These are phyloP conservation scores for Phytopythium ostracodes DNA, from an alignment of 352 stramenopile genomes.

Conservation along the genomic window DNA sequence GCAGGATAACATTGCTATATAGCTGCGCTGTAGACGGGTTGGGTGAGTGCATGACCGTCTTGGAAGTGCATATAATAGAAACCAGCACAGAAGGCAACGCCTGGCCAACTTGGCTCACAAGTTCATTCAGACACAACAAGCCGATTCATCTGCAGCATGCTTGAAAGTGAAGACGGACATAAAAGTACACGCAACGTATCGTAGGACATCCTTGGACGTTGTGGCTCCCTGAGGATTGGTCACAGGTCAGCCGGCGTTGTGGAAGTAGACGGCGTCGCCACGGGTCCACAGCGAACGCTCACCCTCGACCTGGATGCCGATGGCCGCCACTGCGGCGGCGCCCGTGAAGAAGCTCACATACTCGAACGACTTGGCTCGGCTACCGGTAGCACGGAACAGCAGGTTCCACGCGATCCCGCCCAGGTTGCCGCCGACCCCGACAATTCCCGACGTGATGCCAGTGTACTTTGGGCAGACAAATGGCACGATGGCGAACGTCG, in stretches of 20 bases:
- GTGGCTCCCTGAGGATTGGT: neutral
- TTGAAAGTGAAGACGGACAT: too few relatives aligned
- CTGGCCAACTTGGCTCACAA: too few relatives aligned
- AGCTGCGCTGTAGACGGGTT: too few relatives aligned
- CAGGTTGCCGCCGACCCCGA: conserved; percentile 50
- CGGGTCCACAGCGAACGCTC: conserved; percentile 18
- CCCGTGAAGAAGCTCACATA: conserved; percentile 39
- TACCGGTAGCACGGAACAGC: conserved; percentile 37
- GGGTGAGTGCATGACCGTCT: too few relatives aligned
- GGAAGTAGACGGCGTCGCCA: conserved; percentile 6
- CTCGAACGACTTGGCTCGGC: conserved; percentile 26
- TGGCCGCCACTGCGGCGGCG: conserved; percentile 14
- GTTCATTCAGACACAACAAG: too few relatives aligned
- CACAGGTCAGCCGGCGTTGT: neutral
- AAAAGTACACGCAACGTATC: too few relatives aligned
- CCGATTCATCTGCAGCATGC: too few relatives aligned
- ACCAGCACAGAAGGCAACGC: too few relatives aligned
- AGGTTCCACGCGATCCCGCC: conserved; percentile 42
- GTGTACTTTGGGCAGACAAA: conserved; percentile 39
- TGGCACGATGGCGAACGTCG: conserved; percentile 57
- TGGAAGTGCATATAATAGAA: too few relatives aligned
- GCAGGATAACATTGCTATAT: too few relatives aligned
- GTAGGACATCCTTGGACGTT: too few relatives aligned
- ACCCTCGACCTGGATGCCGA: conserved; percentile 16
- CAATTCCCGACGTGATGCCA: conserved; percentile 39